Conservation (phyloP, 148 eudicot genomes). For the Fagopyrum tataricum region DNA sequence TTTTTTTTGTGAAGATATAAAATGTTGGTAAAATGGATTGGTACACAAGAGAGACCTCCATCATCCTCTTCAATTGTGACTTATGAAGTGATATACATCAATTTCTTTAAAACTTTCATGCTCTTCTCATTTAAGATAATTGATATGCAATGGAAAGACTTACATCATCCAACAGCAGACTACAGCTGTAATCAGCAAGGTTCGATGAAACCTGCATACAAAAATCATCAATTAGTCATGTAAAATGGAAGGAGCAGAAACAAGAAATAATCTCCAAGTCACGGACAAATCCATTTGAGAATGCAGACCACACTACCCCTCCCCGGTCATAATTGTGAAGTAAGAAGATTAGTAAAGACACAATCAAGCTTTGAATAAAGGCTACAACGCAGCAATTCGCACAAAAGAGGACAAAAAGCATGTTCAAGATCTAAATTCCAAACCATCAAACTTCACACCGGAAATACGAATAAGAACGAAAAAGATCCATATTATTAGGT, state of each 20-base stretch:
- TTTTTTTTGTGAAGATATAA: neutral
- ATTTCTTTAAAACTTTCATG: neutral
- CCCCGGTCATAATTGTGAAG: neutral
- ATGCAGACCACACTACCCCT: neutral
- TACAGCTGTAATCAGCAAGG: conserved; percentile 77
- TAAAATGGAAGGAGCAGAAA: neutral
- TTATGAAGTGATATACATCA: neutral
- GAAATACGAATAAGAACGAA: neutral
- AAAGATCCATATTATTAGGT: neutral
- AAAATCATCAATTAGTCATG: conserved; percentile 7
- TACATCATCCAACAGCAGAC: conserved; percentile 99
- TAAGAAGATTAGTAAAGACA: neutral
- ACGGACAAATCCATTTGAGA: neutral
- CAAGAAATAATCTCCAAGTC: neutral
- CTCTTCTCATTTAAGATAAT: neutral
- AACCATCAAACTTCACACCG: neutral
- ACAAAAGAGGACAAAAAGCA: neutral
- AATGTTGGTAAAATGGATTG: neutral
- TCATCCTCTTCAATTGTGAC: neutral
- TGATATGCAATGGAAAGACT: conserved; percentile 23
- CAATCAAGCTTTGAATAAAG: neutral
- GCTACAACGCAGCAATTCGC: neutral
- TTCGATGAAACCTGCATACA: conserved; percentile 75
- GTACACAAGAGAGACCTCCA: neutral
- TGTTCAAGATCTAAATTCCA: neutral